phyloP scores from a whole-genome alignment of 2,329 filamentous ascomycete species.

The Paraconiothyrium sp. region DNA sequence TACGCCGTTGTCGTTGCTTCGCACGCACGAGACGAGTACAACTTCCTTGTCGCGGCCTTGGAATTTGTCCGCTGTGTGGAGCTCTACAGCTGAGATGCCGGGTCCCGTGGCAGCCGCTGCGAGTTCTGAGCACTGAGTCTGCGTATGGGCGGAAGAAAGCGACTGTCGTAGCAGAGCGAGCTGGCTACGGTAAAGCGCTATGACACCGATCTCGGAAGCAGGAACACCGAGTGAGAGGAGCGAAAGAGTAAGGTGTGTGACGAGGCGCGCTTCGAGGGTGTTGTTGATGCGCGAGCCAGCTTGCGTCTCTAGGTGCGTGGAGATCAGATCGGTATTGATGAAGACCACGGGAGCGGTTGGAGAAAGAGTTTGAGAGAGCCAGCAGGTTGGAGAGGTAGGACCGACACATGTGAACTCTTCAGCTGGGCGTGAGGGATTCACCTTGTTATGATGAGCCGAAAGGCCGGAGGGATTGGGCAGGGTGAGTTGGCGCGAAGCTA shows the following conservation, averaged over 20 bases:
- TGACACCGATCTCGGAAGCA: constrained; percentile 83
- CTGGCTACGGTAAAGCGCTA: constrained; percentile 96
- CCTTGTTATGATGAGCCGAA: constrained; percentile 41
- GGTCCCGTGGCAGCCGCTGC: constrained; percentile 27
- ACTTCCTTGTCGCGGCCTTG: constrained; percentile 97
- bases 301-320: constrained; percentile 72
- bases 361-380: constrained; percentile 76
- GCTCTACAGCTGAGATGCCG: constrained; percentile 70
- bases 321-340: constrained; percentile 84
- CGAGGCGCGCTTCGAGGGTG: constrained; percentile 78
- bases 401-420: constrained; percentile 59
- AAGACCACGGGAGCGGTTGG: constrained; percentile 81
- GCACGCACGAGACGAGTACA: constrained; percentile 84
- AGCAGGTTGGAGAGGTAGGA: constrained; percentile 66
- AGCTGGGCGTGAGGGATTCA: constrained; percentile 23
- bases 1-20: constrained; percentile 80
- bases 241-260: constrained; percentile 80
- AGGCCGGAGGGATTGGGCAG: constrained; percentile 64
- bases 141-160: constrained; percentile 64
- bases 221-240: constrained; percentile 80
- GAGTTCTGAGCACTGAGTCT: constrained; percentile 56
- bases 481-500: constrained; percentile 74
- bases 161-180: constrained; percentile 81
- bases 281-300: constrained; percentile 87
- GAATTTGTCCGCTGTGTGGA: constrained; percentile 97